Evolutionary conservation across 1,284 basidiomycete genomes (phyloP), one percentile per base, ranked within the genome.

Genomic region (Cutaneotrichosporon dermatis): DNA sequence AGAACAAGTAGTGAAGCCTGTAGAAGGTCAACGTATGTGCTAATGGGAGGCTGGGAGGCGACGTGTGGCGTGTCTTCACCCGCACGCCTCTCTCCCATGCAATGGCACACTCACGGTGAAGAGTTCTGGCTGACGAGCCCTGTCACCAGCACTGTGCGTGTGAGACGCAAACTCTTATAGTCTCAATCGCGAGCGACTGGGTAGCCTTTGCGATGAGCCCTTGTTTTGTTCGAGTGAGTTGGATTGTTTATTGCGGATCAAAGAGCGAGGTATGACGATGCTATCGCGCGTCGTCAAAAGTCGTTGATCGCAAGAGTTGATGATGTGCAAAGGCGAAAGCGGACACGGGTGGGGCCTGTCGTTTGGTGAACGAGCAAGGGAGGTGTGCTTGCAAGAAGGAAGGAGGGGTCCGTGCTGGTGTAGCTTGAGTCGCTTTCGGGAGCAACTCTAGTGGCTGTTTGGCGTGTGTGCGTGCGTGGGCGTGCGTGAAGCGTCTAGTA

Each of bases 121-220:
- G 39, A 36, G 50, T 15, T 51, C 37, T 6, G 50, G 39, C 8
- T 25, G 50, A 34, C 33, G 39, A 41, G 52, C 35, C 42, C 55
- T 12, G 33, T 57, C 42, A 36, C 12, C 49, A 40, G 56, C 55
- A 51, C 56, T 36, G 56, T 52, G 56, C 50, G 50, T 34, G 9
- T 13, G 41, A 33, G 48, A 37, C 25, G 25, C 25, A 25, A 25
- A 25, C 25, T 25, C 25, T 25, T 25, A 25, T 25, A 25, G 25
- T 25, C 25, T 25, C 25, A 25, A 25, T 25, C 25, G 25, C 25
- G 25, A 25, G 25, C 25, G 25, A 25, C 25, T 25, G 25, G 25
- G 25, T 25, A 9, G 25, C 44, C 9, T 25, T 25, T 25, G 25
- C 9, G 6, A 8, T 8, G 25, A 16, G 15, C 8, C 10, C n/a